Conservation (phyloP, 2,329 filamentous ascomycete genomes). For the Xylariaceae sp. region DNA sequence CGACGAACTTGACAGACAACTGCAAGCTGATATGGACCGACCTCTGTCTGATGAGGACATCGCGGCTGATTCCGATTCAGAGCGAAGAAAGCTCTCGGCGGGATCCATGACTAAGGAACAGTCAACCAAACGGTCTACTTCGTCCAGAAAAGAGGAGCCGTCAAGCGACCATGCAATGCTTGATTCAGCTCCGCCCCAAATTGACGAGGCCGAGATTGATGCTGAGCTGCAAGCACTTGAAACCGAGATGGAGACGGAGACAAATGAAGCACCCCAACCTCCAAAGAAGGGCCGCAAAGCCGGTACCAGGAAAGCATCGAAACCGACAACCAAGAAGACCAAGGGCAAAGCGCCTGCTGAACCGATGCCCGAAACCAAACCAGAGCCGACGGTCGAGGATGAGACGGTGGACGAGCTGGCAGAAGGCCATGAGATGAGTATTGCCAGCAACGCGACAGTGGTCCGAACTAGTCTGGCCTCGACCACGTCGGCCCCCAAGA, state of each 20-base stretch:
- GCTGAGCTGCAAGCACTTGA: slow-evolving; percentile 44
- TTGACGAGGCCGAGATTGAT: slow-evolving; percentile 41
- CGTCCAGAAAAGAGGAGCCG: not conserved
- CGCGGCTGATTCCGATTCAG: slow-evolving; percentile 38
- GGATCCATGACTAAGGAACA: slow-evolving; percentile 24
- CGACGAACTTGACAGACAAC: slow-evolving; percentile 57
- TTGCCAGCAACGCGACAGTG: slow-evolving; percentile 35
- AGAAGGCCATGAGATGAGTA: slow-evolving; percentile 31
- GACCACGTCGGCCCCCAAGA: slow-evolving; percentile 18
- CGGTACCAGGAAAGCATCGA: slow-evolving; percentile 40
- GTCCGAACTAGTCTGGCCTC: slow-evolving; percentile 27
- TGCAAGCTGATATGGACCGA: slow-evolving; percentile 57
- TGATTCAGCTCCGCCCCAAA: slow-evolving; percentile 36
- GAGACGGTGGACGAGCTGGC: slow-evolving; percentile 22
- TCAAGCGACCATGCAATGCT: slow-evolving; percentile 42
- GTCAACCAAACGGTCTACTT: slow-evolving; percentile 18
- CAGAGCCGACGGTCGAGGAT: slow-evolving; percentile 15
- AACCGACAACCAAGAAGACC: slow-evolving; percentile 38
- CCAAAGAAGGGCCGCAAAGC: slow-evolving; percentile 50
- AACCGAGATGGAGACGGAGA: slow-evolving; percentile 38
- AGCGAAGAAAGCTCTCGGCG: slow-evolving; percentile 28
- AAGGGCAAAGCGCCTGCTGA: slow-evolving; percentile 27
- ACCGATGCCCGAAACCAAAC: slow-evolving; percentile 13
- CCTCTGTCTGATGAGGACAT: slow-evolving; percentile 46
- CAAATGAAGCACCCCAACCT: slow-evolving; percentile 32